phyloP scores from a whole-genome alignment of 116 monocot species.

The Phalaenopsis hybrid region DNA sequence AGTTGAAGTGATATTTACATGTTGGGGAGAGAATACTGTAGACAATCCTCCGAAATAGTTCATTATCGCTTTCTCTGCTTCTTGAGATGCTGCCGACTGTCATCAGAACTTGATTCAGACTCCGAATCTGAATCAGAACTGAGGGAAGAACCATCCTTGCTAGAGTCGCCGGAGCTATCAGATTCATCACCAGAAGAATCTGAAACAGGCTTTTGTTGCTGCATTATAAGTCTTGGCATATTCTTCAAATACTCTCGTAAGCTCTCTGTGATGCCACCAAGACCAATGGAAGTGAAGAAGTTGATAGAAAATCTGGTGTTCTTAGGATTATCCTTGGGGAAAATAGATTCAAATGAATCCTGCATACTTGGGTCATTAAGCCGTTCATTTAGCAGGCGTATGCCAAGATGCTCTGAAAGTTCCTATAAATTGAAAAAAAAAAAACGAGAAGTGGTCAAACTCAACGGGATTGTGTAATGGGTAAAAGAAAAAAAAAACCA shows the following conservation, averaged over 20 bases:
- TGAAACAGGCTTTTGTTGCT: constrained; percentile 55
- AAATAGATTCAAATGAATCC: constrained; percentile 84
- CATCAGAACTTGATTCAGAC: constrained; percentile 18
- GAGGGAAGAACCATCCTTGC: constrained; percentile 12
- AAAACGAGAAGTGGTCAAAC: background rate
- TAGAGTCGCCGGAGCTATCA: constrained; percentile 23
- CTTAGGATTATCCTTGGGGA: constrained; percentile 92
- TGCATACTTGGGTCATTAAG: constrained; percentile 78
- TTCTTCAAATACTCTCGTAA: constrained; percentile 89
- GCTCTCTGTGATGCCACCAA: constrained; percentile 92
- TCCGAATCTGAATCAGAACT: constrained; percentile 21
- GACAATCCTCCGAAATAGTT: background rate
- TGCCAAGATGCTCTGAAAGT: constrained; percentile 81
- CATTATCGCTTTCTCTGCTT: constrained; percentile 15
- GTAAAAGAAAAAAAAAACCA: background rate
- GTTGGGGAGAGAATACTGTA: too few relatives aligned
- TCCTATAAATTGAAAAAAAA: constrained; percentile 37
- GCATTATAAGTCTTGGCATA: constrained; percentile 97
- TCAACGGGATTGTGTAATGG: background rate
- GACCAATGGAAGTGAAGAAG: constrained; percentile 92
- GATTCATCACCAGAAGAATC: constrained; percentile 72
- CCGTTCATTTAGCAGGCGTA: constrained; percentile 78
- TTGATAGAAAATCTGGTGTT: constrained; percentile 90
- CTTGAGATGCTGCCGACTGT: constrained; percentile 5
- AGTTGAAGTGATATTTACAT: too few relatives aligned